phyloP scores from a whole-genome alignment of 371 early-diverging fungal genomes.

The Synchytrium microbalum region DNA sequence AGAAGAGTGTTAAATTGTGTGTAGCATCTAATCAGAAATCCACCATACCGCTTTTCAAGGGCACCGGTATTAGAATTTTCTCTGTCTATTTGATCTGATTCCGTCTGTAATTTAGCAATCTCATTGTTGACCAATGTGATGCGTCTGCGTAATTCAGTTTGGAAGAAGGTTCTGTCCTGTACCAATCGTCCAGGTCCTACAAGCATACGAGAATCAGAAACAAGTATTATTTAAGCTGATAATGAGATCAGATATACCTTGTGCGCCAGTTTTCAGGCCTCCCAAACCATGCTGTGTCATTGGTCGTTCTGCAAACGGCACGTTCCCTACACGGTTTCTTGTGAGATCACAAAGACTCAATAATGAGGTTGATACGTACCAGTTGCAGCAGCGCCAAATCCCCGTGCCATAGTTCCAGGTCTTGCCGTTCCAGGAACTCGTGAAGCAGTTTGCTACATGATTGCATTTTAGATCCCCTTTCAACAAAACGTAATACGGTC shows the following conservation, averaged over 20 bases:
- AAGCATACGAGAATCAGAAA: not conserved
- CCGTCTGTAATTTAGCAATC: constrained; percentile 29
- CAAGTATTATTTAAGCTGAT: not conserved
- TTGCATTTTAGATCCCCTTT: too few relatives aligned
- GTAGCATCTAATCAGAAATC: not conserved
- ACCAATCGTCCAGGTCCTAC: constrained; percentile 35
- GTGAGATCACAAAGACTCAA: not conserved
- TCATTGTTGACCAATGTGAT: constrained; percentile 31
- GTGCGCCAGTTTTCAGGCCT: constrained; percentile 26
- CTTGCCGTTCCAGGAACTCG: not conserved
- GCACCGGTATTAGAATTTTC: constrained; percentile 36
- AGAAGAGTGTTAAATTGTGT: not conserved
- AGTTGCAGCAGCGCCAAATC: not conserved
- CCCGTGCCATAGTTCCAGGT: not conserved
- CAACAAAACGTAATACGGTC: too few relatives aligned
- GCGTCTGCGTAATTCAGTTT: constrained; percentile 39
- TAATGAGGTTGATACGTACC: constrained; percentile 1
- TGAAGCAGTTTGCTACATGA: not conserved
- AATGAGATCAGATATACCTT: constrained; percentile 19
- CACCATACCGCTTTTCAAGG: constrained; percentile 37
- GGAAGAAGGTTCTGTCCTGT: constrained; percentile 43
- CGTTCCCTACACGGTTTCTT: constrained; percentile 1
- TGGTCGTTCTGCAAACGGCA: constrained; percentile 38
- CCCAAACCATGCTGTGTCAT: constrained; percentile 47
- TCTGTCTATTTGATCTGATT: constrained; percentile 26